A percentile compares a stretch with the other conserved stretches of the same genome.
These are phyloP conservation scores for Apiospora saccharicola DNA, from an alignment of 2,329 filamentous ascomycete genomes.

Conservation along the genomic window DNA sequence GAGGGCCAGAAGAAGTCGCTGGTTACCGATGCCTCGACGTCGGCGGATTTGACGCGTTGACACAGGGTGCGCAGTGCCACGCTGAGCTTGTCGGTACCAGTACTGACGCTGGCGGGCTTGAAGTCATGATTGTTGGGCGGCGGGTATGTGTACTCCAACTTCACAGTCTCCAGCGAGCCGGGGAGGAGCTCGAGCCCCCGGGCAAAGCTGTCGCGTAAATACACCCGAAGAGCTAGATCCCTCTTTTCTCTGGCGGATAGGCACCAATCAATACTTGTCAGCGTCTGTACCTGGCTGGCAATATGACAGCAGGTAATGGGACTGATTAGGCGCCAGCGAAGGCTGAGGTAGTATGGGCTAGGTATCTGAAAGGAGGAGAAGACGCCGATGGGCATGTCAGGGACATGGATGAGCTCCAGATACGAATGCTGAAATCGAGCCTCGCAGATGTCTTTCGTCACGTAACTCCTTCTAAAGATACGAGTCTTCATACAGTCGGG, in stretches of 20 bases:
- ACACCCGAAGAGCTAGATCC: not conserved
- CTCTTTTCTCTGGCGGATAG: constrained; percentile 1
- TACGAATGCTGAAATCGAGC: constrained; percentile 4
- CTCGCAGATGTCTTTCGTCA: not conserved
- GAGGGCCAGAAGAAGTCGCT: constrained; percentile 12
- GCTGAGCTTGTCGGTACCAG: not conserved
- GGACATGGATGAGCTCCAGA: not conserved
- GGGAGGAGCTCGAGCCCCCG: not conserved
- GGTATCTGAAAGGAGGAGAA: not conserved
- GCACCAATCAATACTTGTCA: constrained; percentile 2
- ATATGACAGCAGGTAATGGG: constrained; percentile 1
- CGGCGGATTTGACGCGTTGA: not conserved
- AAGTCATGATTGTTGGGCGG: not conserved
- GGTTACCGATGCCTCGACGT: not conserved
- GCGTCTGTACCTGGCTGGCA: not conserved
- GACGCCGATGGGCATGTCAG: not conserved
- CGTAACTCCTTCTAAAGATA: not conserved
- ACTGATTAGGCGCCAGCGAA: not conserved
- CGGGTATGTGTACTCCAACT: not conserved
- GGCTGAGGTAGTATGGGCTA: not conserved
- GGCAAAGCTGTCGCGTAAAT: not conserved
- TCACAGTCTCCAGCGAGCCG: not conserved
- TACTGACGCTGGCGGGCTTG: not conserved
- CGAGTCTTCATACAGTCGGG: not conserved
- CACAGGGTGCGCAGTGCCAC: not conserved